Conservation (phyloP, 345 rosid species). For the Turritis glabra region DNA sequence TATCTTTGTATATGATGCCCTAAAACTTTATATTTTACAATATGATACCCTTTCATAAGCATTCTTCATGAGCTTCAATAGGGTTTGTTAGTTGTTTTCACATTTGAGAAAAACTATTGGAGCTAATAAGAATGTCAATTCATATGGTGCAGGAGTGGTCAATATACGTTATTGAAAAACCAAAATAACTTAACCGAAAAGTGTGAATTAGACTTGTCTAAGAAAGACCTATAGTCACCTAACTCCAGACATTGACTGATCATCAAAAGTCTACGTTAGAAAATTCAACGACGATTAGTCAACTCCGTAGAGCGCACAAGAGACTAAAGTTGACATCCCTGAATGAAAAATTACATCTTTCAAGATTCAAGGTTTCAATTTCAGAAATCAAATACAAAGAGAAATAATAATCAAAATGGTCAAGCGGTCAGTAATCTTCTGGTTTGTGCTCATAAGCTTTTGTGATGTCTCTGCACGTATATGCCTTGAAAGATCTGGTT, state of each 20-base stretch:
- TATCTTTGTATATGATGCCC: background rate
- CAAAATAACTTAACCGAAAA: too few species aligned
- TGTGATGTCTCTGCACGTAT: background rate
- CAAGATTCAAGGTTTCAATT: background rate
- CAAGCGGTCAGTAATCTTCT: background rate
- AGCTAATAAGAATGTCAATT: background rate
- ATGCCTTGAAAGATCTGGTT: background rate
- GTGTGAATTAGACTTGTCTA: too few species aligned
- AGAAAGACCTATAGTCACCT: background rate
- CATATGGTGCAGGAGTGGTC: background rate
- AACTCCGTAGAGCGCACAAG: background rate
- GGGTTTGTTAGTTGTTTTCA: background rate
- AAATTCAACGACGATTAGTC: background rate
- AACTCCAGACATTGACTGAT: background rate
- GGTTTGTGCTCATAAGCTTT: constrained; percentile 17
- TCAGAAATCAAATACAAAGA: background rate
- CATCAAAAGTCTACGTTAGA: constrained; percentile 1
- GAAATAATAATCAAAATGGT: background rate
- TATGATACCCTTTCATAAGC: background rate
- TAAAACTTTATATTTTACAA: background rate
- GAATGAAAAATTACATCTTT: background rate
- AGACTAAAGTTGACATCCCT: background rate
- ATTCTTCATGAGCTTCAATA: background rate
- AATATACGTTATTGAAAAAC: too few species aligned
- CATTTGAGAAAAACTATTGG: background rate